Percentiles rank a stretch among this genome's conserved stretches.
Conservation (phyloP, 164 flowering plant species). For the Magnolia kwangsiensis region DNA sequence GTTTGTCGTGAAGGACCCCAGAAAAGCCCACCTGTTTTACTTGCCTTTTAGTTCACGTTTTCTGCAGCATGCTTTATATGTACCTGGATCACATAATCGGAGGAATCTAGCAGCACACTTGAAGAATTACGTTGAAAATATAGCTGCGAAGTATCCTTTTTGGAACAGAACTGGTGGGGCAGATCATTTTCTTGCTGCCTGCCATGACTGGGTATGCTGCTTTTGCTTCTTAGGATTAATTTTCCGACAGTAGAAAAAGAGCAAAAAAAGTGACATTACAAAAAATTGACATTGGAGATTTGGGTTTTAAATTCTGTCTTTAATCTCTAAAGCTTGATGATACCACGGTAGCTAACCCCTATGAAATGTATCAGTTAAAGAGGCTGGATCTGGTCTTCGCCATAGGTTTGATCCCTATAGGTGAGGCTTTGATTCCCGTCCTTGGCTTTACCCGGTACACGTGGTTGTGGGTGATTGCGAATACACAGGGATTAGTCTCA, state of each 20-base stretch:
- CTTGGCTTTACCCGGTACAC: too few relatives aligned
- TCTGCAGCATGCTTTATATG: background rate
- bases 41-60: too few relatives aligned
- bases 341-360: too few relatives aligned
- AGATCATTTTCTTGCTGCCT: conserved; percentile 16
- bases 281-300: conserved; percentile 37
- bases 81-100: conserved; percentile 8
- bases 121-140: conserved; percentile 11
- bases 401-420: too few relatives aligned
- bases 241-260: too few relatives aligned
- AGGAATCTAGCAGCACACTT: background rate
- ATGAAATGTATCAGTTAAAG: background rate
- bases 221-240: background rate
- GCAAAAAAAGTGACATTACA: conserved; percentile 19
- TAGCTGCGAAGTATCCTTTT: conserved; percentile 13
- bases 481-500: too few relatives aligned
- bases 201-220: conserved; percentile 15
- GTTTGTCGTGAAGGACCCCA: too few relatives aligned
- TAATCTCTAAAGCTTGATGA: too few relatives aligned
- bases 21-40: too few relatives aligned
- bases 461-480: too few relatives aligned
- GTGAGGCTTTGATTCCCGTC: too few relatives aligned
- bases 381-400: background rate
- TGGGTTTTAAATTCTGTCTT: too few relatives aligned
- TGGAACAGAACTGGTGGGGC: conserved; percentile 19